Base-by-base conservation (phyloP, 805 yeast species). In the Lachancea lanzarotensis region DNA sequence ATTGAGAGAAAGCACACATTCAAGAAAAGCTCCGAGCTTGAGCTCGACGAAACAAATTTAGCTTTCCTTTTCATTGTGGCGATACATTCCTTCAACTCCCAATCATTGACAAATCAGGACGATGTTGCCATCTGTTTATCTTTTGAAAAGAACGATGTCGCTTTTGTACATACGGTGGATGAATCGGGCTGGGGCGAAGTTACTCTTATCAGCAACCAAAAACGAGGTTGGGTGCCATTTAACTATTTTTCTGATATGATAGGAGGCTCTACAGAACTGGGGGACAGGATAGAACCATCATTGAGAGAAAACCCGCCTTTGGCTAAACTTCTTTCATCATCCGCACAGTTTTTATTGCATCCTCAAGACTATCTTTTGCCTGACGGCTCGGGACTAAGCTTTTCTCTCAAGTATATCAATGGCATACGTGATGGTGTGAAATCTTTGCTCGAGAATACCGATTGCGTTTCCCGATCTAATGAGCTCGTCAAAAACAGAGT, bases 151-250 rank as follows among this genome's bases (percentile, higher is more conserved):
- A 75, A 77, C 50, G 93, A 83, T 53, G 66, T 82, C 40, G 90
- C 87, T 0, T 85, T 84, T 62, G 85, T 85, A 3, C 89, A 84
- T 55, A 76, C 84, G 7, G 76, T 84, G 18, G 93, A 84, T 60
- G 82, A 81, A 44, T 80, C 88, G 17, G 95, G 93, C 0, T 85
- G 95, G 95, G 91, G 90, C 48, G 95, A 85, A 60, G 93, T 84
- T 2, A 84, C 90, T 0, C 57, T 84, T 32, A 64, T 84, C 8
- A 80, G 78, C 45, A 70, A 80, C 12, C 67, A 81, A 42, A 73
- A 74, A 53, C 67, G 88, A 50, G 95, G 95, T 15, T 85, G 95
- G 95, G 86, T 84, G 15, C 95, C 95, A 2, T 81, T 85, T 74
- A 85, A 84, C 57, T 85, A 82, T 64, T 85, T 84, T 55, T 66